Evolutionary conservation across 225 moss, liverwort and hornwort genomes (phyloP).

Genomic region (Neckera pumila): DNA sequence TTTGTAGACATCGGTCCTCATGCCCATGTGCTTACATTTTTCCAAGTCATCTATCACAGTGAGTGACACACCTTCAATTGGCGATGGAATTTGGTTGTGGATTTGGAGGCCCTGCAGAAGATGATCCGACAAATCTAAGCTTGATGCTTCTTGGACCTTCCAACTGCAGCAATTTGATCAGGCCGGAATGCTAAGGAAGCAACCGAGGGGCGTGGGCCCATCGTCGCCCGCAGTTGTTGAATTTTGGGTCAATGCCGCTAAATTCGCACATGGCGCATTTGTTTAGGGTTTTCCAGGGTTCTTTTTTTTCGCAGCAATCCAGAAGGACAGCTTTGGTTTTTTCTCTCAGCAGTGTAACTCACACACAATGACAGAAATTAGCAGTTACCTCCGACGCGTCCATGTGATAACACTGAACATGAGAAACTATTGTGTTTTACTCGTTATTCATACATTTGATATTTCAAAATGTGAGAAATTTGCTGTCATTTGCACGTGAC

Average conservation of each 20-base stretch:
- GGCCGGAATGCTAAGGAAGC: background rate
- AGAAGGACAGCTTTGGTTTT: background rate
- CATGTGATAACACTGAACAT: background rate
- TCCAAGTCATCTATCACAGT: too few species aligned
- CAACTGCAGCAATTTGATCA: background rate
- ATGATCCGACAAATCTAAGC: background rate
- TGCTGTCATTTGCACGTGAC: background rate
- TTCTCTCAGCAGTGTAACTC: background rate
- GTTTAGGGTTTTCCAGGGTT: background rate
- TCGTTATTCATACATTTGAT: background rate
- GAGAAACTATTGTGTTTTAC: background rate
- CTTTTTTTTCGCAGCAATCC: background rate
- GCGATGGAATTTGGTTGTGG: background rate
- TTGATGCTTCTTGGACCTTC: background rate
- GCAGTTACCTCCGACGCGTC: background rate
- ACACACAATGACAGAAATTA: background rate
- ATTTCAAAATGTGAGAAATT: background rate
- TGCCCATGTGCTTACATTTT: background rate
- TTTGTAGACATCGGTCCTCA: background rate
- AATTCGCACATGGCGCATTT: background rate
- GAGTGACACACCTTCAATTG: background rate
- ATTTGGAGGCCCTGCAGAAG: background rate
- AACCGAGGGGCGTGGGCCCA: slow-evolving; percentile 8
- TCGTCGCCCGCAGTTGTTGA: slow-evolving; percentile 4
- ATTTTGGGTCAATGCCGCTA: background rate